A percentile compares a stretch with the other conserved stretches of the same genome.
Evolutionary conservation across 169 alveolate species (phyloP).

Genomic region (Blepharisma undulans): DNA sequence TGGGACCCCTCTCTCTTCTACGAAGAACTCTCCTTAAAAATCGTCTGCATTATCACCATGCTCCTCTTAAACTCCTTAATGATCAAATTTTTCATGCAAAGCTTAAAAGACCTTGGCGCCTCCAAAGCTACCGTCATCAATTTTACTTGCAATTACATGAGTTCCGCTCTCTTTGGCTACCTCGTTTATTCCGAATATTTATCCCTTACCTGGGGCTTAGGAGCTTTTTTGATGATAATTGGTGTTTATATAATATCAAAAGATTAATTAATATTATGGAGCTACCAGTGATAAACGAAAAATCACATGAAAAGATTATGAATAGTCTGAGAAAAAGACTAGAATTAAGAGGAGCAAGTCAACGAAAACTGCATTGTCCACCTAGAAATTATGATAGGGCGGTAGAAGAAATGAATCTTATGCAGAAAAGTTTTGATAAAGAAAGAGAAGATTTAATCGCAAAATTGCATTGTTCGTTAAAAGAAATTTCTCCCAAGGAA

Average conservation of each 20-base stretch:
- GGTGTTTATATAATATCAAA: slow-evolving; percentile 32
- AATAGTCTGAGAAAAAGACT: neutral
- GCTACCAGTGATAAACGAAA: neutral
- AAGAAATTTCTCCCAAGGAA: neutral
- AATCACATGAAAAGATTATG: neutral
- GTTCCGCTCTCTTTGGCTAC: slow-evolving; percentile 23
- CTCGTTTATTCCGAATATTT: neutral
- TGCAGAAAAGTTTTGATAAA: neutral
- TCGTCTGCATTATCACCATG: neutral
- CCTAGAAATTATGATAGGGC: neutral
- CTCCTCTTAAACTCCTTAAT: slow-evolving; percentile 18
- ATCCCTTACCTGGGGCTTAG: neutral
- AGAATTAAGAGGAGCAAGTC: neutral
- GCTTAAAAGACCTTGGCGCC: slow-evolving; percentile 26
- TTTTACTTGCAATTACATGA: slow-evolving; percentile 20
- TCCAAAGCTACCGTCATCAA: slow-evolving; percentile 32
- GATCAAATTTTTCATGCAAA: slow-evolving; percentile 24
- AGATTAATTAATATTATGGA: neutral
- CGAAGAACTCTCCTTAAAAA: neutral
- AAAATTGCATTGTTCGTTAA: neutral
- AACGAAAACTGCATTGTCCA: neutral
- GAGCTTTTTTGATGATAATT: slow-evolving; percentile 17
- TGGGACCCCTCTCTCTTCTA: neutral
- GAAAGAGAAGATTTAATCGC: neutral
- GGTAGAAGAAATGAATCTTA: neutral